Evolutionary conservation across 371 early-diverging fungal genomes (phyloP).

Genomic region (Blyttiomyces sp.): DNA sequence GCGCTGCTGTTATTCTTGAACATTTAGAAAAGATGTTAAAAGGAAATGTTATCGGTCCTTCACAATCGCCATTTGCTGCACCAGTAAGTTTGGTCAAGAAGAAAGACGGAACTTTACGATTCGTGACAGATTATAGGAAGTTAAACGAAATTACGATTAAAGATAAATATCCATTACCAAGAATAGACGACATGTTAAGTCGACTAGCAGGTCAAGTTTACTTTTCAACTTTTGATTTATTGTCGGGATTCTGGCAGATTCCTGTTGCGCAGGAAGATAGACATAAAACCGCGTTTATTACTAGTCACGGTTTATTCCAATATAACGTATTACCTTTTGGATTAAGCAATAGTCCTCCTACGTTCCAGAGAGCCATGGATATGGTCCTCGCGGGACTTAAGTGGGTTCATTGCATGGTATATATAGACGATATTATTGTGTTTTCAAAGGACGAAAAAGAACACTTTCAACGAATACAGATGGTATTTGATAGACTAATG

Average conservation of each 20-base stretch:
- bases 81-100: constrained; percentile 58
- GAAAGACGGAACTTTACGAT: constrained; percentile 48
- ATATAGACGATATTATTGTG: constrained; percentile 50
- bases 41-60: constrained; percentile 20
- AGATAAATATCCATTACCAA: not conserved
- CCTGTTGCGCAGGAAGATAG: constrained; percentile 1
- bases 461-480: constrained; percentile 32
- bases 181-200: constrained; percentile 10
- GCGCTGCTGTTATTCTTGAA: not conserved
- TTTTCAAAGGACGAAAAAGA: constrained; percentile 31
- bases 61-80: constrained; percentile 48
- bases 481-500: constrained; percentile 33
- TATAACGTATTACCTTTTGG: constrained; percentile 54
- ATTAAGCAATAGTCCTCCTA: constrained; percentile 46
- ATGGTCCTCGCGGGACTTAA: constrained; percentile 23
- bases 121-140: constrained; percentile 26
- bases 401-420: constrained; percentile 22
- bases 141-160: constrained; percentile 22
- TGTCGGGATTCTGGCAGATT: constrained; percentile 16
- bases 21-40: constrained; percentile 14
- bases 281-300: constrained; percentile 34
- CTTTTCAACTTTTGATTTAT: constrained; percentile 15
- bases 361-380: constrained; percentile 42
- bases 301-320: constrained; percentile 39
- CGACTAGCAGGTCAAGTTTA: not conserved